Base-by-base conservation (phyloP, 2,329 filamentous ascomycete species). In the Stagonosporopsis tanaceti region DNA sequence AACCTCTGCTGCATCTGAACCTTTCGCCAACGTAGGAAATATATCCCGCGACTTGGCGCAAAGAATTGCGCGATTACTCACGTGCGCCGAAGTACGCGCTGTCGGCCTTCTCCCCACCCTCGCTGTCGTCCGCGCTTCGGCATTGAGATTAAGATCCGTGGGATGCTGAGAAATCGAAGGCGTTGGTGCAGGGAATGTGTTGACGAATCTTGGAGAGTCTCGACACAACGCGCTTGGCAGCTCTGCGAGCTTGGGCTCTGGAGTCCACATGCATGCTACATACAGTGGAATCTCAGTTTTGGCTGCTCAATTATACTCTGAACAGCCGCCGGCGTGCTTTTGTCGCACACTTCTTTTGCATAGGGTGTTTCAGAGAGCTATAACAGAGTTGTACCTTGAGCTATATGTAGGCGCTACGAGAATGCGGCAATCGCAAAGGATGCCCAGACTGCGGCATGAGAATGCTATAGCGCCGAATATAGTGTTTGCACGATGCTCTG, bases 141-240 rank as follows among this genome's bases (percentile, higher is more conserved):
- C 54, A 30, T 44, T 53, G 44, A 30, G 42, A 58, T 56, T 51
- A 14, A 54, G 57, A 48, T 11, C 45, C 62, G 61, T 55, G 55
- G 57, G 57, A 61, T 60, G 63, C 61, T 64, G 61, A 64, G 57
- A 60, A 64, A 64, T 58, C 59, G 38, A 57, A 45, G 12, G 30
- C 27, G 38, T 39, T 30, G 47, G 42, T 38, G 27, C 42, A 34
- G 44, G 42, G 47, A 30, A 52, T 51, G 48, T 30, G 35, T 51
- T 35, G 47, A 35, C 28, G 35, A 45, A 22, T 27, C 8, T n/a
- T 14, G 8, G 3, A 17, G 3, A 15, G 11, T 17, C 30, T 20
- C 15, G 41, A 24, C n/a, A 27, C 20, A 8, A 34, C n/a, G n/a
- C 32, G 11, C 34, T 37, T 15, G 15, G 22, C n/a, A 39, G n/a